Conservation (phyloP, 83 land plant genomes). For the Thuja plicata region DNA sequence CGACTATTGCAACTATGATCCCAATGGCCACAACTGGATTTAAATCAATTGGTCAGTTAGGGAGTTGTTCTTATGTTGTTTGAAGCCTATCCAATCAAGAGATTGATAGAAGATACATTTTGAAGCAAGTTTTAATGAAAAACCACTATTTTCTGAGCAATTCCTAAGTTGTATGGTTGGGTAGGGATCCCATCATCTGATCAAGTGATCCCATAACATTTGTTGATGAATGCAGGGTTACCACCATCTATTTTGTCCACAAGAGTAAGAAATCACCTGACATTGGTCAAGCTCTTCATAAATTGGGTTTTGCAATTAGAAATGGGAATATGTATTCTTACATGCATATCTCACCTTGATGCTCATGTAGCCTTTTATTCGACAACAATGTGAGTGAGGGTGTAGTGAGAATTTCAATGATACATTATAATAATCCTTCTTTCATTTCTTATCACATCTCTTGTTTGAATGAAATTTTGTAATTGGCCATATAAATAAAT, state of each 20-base stretch:
- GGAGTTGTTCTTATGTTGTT: too few species aligned
- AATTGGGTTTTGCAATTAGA: slow-evolving; percentile 16
- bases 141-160: too few species aligned
- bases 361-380: not conserved
- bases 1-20: too few species aligned
- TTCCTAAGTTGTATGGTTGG: too few species aligned
- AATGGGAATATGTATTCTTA: slow-evolving; percentile 29
- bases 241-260: slow-evolving; percentile 25
- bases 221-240: slow-evolving; percentile 1
- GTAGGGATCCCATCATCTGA: too few species aligned
- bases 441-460: not conserved
- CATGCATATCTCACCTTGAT: slow-evolving; percentile 13
- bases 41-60: too few species aligned
- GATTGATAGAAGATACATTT: too few species aligned
- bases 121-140: too few species aligned
- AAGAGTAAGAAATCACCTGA: slow-evolving; percentile 14
- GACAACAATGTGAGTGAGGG: slow-evolving; percentile 17
- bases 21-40: too few species aligned
- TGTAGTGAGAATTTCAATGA: slow-evolving; percentile 27
- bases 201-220: too few species aligned
- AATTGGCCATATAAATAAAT: not conserved
- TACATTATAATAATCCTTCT: slow-evolving; percentile 27
- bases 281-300: not conserved
- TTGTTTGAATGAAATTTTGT: slow-evolving; percentile 17
- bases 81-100: too few species aligned